Evolutionary conservation across 768 basidiomycete genomes (phyloP).

Genomic region (Macrocybe gigantea): DNA sequence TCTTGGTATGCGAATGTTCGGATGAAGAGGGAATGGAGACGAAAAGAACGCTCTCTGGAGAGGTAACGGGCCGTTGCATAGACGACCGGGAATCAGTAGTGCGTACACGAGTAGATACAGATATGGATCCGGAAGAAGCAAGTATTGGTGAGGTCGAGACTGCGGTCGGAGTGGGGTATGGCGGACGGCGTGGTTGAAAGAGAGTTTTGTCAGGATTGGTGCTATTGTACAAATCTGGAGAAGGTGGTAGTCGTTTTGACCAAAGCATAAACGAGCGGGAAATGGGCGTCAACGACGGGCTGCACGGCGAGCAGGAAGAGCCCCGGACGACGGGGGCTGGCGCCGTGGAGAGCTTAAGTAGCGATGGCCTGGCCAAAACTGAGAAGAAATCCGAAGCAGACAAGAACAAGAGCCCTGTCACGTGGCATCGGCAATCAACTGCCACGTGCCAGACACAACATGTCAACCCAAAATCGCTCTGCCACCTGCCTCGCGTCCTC

Average conservation of each 20-base stretch:
- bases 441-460: conserved; percentile 10
- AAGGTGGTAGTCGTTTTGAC: conserved; percentile 15
- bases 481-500: neutral
- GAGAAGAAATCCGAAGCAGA: too few species aligned
- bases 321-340: neutral
- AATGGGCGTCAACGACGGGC: conserved; percentile 5
- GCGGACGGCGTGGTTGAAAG: too few species aligned
- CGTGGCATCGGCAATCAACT: conserved; percentile 1
- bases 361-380: too few species aligned
- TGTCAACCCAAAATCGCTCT: conserved; percentile 3
- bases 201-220: conserved; percentile 7
- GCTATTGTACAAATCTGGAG: conserved; percentile 9
- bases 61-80: too few species aligned
- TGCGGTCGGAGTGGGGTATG: too few species aligned
- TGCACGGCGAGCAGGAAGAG: conserved; percentile 7
- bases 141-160: neutral
- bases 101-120: too few species aligned
- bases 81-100: too few species aligned
- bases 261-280: conserved; percentile 14
- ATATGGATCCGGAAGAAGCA: conserved; percentile 2
- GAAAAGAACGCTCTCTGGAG: too few species aligned
- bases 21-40: too few species aligned
- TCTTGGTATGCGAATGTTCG: too few species aligned
- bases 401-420: too few species aligned
- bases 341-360: too few species aligned